A percentile compares a stretch with the other conserved stretches of the same genome.
These are phyloP conservation scores for Fusarium sp. DNA, from an alignment of 2,329 filamentous ascomycete species.

Conservation along the genomic window DNA sequence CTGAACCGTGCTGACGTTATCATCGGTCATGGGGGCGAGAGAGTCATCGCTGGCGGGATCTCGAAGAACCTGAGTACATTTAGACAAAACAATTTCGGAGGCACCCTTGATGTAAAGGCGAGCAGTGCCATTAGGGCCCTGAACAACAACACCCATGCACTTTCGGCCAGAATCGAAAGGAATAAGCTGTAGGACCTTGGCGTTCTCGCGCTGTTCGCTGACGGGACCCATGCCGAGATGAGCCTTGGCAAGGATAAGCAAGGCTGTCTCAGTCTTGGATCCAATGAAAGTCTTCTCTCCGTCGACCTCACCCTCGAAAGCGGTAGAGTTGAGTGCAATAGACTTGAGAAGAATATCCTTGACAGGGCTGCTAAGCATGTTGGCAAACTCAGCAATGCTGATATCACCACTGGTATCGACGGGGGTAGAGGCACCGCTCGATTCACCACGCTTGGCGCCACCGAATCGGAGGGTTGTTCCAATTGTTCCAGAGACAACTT, in stretches of 20 bases:
- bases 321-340: constrained; percentile 77
- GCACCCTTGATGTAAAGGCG: constrained; percentile 74
- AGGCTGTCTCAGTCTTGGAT: constrained; percentile 82
- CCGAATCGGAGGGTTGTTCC: constrained; percentile 70
- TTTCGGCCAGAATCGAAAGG: constrained; percentile 83
- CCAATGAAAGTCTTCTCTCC: constrained; percentile 77
- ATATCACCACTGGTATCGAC: constrained; percentile 55
- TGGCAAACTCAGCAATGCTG: constrained; percentile 61
- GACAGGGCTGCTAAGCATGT: constrained; percentile 60
- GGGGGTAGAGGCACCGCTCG: constrained; percentile 45
- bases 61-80: constrained; percentile 66
- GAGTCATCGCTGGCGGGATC: constrained; percentile 63
- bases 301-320: constrained; percentile 80
- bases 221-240: constrained; percentile 76
- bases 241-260: constrained; percentile 77
- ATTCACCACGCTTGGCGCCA: constrained; percentile 50
- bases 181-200: constrained; percentile 73
- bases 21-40: constrained; percentile 61
- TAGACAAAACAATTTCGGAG: constrained; percentile 72
- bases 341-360: constrained; percentile 70
- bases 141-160: constrained; percentile 74
- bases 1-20: constrained; percentile 70
- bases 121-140: constrained; percentile 64
- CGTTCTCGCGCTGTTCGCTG: constrained; percentile 72
- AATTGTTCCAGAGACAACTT: constrained; percentile 72